Conservation (phyloP, 352 stramenopile genomes). For the Phytophthora europaea region DNA sequence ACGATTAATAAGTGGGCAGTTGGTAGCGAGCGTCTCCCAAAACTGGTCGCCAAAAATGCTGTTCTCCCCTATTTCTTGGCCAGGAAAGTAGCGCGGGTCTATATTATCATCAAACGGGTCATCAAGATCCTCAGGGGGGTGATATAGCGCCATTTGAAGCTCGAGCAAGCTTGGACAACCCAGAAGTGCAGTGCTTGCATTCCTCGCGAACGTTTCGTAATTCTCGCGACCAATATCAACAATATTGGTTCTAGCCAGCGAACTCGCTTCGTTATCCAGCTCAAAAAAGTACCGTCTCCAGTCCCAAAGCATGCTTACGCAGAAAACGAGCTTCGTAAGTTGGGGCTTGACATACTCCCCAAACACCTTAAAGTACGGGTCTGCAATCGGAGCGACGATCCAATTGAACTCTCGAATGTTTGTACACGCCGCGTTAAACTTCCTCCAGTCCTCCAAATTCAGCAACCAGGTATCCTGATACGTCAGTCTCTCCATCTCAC, state of each 20-base stretch:
- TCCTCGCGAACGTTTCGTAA: slow-evolving; percentile 30
- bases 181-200: slow-evolving; percentile 32
- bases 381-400: slow-evolving; percentile 41
- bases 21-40: slow-evolving; percentile 25
- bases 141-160: slow-evolving; percentile 47
- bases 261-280: not conserved
- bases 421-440: slow-evolving; percentile 37
- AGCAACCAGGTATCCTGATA: slow-evolving; percentile 38
- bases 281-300: slow-evolving; percentile 43
- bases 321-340: slow-evolving; percentile 37
- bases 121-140: slow-evolving; percentile 34
- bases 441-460: slow-evolving; percentile 32
- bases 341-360: slow-evolving; percentile 41
- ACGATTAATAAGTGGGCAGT: slow-evolving; percentile 33
- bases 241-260: slow-evolving; percentile 15
- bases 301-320: slow-evolving; percentile 52
- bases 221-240: not conserved
- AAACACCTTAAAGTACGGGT: slow-evolving; percentile 49
- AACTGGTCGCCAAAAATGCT: slow-evolving; percentile 49
- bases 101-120: slow-evolving; percentile 26
- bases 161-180: slow-evolving; percentile 38
- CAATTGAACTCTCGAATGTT: slow-evolving; percentile 47
- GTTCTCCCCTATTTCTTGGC: slow-evolving; percentile 23
- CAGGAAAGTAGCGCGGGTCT: slow-evolving; percentile 24
- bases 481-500: slow-evolving; percentile 43